Conservation (phyloP, 2,329 filamentous ascomycete species). For the Parastagonospora avenae region DNA sequence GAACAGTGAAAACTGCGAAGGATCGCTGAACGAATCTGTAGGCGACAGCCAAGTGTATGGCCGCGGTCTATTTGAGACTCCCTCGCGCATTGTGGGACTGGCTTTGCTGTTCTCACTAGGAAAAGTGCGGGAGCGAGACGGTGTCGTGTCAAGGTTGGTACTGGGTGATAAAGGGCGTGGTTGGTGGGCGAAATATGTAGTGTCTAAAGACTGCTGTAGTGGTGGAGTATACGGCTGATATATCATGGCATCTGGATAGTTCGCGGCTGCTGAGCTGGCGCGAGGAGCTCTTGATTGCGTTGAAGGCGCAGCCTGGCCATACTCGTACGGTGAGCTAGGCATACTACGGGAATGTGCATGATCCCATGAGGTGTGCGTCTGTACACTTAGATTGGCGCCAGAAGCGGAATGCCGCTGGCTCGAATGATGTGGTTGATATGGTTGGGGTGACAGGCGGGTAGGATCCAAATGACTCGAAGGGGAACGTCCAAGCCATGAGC, state of each 20-base stretch:
- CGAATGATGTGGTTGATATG: constrained; percentile 13
- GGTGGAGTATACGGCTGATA: constrained; percentile 22
- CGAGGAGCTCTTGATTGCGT: constrained; percentile 18
- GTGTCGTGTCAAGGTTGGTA: constrained; percentile 24
- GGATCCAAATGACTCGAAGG: constrained; percentile 26
- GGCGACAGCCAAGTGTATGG: constrained; percentile 43
- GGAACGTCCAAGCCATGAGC: constrained; percentile 34
- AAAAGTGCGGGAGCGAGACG: constrained; percentile 35
- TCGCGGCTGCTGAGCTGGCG: constrained; percentile 27
- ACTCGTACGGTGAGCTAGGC: constrained; percentile 38
- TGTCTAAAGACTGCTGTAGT: constrained; percentile 2
- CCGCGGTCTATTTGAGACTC: constrained; percentile 25
- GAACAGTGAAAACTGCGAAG: constrained; percentile 46
- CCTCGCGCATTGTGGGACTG: constrained; percentile 24
- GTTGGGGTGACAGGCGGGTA: constrained; percentile 28
- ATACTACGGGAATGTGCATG: constrained; percentile 41
- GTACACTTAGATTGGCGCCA: constrained; percentile 24
- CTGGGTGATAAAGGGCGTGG: constrained; percentile 22
- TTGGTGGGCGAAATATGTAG: constrained; percentile 4
- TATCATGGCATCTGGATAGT: constrained; percentile 16
- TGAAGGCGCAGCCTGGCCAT: constrained; percentile 12
- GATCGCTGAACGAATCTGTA: constrained; percentile 42
- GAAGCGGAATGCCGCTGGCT: constrained; percentile 27
- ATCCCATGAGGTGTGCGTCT: constrained; percentile 22
- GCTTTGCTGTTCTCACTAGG: constrained; percentile 24